Base-by-base conservation (phyloP, 2,329 filamentous ascomycete genomes). In the Pezicula neosporulosa region DNA sequence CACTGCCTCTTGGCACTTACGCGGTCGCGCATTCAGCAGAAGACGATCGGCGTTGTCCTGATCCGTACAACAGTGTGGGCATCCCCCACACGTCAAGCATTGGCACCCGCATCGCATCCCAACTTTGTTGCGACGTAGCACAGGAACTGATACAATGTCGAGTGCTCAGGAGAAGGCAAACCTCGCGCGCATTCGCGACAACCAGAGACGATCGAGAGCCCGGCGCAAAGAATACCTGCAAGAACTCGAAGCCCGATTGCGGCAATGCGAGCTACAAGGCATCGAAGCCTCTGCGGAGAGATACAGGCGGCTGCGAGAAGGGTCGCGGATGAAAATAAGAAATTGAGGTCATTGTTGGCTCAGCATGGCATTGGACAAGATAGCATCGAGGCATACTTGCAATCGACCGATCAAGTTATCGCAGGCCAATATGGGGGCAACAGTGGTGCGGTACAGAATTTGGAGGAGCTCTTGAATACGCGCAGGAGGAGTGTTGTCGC, bases 171-270 rank as follows among this genome's bases (percentile, higher is more conserved):
- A 54, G 43, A 66, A 65, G 56, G 58, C 58, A 38, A 68, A 70
- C 48, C 63, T 68, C 33, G 77, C 80, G 44, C 83, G 87, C 52
- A 85, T 90, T 58, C 80, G 87, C 57, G 85, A 91, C 61, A 92
- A 91, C 62, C 88, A 91, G 66, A 78, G 87, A 50, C 82, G 87
- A 55, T 89, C 85, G n/a, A 82, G 88, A 48, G 86, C 86, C 43
- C 79, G 87, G 35, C 78, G 84, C 56, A 89, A 87, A 71, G 86
- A 89, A 63, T 90, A 91, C 63, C 71, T 90, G 37, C 75, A 83
- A 55, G 84, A 87, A 50, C 77, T 90, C 27, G 86, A 91, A 68
- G 72, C 77, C 49, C 83, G 82, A 53, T 70, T 86, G 51, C 78
- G 82, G 44, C 70, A 72, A 48, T 89, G 80, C 63, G 85, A 90